Conservation (phyloP, 2,329 filamentous ascomycete species). For the Phyllosticta paracitricarpa region DNA sequence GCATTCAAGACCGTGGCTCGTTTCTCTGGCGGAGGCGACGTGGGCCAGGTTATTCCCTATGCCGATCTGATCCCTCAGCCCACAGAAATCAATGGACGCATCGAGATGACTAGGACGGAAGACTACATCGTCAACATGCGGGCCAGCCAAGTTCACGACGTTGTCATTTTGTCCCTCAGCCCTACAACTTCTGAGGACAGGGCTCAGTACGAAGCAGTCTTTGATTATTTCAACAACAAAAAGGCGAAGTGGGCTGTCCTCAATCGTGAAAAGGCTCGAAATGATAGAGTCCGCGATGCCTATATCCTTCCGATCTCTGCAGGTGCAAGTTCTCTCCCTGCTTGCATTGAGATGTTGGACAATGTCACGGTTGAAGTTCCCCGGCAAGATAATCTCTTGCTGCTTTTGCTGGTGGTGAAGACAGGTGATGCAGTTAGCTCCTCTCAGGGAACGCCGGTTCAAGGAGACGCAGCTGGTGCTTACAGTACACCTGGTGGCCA, state of each 20-base stretch:
- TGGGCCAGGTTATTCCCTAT: constrained; percentile 60
- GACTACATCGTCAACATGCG: constrained; percentile 84
- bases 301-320: constrained; percentile 81
- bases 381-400: constrained; percentile 63
- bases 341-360: constrained; percentile 81
- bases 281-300: constrained; percentile 72
- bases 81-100: constrained; percentile 66
- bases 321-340: constrained; percentile 59
- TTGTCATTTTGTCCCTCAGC: constrained; percentile 67
- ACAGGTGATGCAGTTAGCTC: constrained; percentile 27
- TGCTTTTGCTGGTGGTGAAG: constrained; percentile 75
- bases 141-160: constrained; percentile 72
- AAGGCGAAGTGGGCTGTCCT: constrained; percentile 83
- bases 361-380: constrained; percentile 68
- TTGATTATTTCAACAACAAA: constrained; percentile 69
- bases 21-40: constrained; percentile 74
- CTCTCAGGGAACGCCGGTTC: constrained; percentile 18
- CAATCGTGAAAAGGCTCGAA: constrained; percentile 52
- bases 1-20: constrained; percentile 69
- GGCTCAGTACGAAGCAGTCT: constrained; percentile 61
- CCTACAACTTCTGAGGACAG: constrained; percentile 50
- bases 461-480: constrained; percentile 18
- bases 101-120: constrained; percentile 71
- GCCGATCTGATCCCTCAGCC: constrained; percentile 60
- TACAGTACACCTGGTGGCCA: constrained; percentile 10